Base-by-base conservation (phyloP, 2,329 filamentous ascomycete species). In the Aureobasidium sp. region DNA sequence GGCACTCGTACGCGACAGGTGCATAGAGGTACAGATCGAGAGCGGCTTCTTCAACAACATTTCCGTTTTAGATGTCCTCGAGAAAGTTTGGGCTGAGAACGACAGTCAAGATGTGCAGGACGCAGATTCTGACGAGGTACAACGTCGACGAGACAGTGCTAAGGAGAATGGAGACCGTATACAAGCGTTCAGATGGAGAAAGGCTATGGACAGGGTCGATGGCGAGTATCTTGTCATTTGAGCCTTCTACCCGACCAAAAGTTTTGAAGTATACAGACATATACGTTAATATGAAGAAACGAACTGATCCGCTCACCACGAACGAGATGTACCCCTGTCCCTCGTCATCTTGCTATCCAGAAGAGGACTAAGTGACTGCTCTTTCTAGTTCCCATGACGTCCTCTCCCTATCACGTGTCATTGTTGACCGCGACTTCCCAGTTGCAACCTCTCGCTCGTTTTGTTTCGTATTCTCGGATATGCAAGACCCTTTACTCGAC, bases 11-110 rank as follows among this genome's bases (percentile, higher is more conserved):
- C 85, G 91, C 59, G 81, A 85, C 66, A 87, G 91, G 68, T 96
- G 91, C 75, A 81, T 86, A 48, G 91, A 93, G 70, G 93, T 97
- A 66, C 91, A 93, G 80, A 84, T 85, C 33, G 88, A 93, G 66
- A 93, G 89, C 60, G 92, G 92, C 1, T 97, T 97, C 76, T 90
- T 91, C 80, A 97, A 96, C 76, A 97, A 96, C 72, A 81, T 95
- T 44, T 88, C 89, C 7, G 91, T 89, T 8, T 80, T 97, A 29
- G 89, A 94, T 69, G 85, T 96, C 4, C 76, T 97, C 45, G 92
- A 97, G 78, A 85, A 86, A 68, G 82, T 96, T 17, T 97, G 93
- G 92, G 79, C 70, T 63, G 72, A 72, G 62, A 63, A 69, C 6
- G 69, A 66, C 1, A 62, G 59, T 22, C 67, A 68, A 45, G 66